These are phyloP conservation scores for Leptomonas pyrrhocoris DNA, from an alignment of 208 protist genomes.

Conservation along the genomic window DNA sequence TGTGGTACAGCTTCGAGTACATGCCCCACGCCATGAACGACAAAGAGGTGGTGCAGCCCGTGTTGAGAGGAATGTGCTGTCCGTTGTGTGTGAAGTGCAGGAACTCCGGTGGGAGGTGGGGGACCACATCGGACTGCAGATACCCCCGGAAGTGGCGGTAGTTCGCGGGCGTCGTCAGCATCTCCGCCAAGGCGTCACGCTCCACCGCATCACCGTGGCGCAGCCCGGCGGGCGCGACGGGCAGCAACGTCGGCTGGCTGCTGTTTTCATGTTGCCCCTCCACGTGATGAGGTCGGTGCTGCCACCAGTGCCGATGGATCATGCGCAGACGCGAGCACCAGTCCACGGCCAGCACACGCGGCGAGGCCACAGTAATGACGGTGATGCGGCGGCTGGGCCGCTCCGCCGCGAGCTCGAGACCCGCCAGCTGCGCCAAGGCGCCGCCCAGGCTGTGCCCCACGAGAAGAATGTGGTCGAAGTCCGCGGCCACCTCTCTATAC, in stretches of 20 bases:
- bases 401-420: slow-evolving; percentile 53
- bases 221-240: not conserved
- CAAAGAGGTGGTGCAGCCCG: slow-evolving; percentile 47
- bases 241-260: not conserved
- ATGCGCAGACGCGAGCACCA: slow-evolving; percentile 19
- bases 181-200: slow-evolving; percentile 27
- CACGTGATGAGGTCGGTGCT: not conserved
- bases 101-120: slow-evolving; percentile 49
- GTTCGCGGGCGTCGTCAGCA: slow-evolving; percentile 44
- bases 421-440: slow-evolving; percentile 63
- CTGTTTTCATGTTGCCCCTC: not conserved
- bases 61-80: slow-evolving; percentile 58
- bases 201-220: slow-evolving; percentile 9
- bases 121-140: slow-evolving; percentile 57
- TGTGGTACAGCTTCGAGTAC: slow-evolving; percentile 66
- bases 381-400: slow-evolving; percentile 57
- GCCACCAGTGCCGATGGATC: not conserved
- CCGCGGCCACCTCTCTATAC: slow-evolving; percentile 42
- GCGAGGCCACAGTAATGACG: slow-evolving; percentile 66
- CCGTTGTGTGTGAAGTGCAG: slow-evolving; percentile 60
- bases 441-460: slow-evolving; percentile 71
- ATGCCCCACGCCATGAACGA: slow-evolving; percentile 65
- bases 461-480: slow-evolving; percentile 65
- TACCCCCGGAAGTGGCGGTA: slow-evolving; percentile 65
- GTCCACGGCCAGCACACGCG: slow-evolving; percentile 50